Base-by-base conservation (phyloP, 140 eudicot genomes). In the Cichorium intybus region DNA sequence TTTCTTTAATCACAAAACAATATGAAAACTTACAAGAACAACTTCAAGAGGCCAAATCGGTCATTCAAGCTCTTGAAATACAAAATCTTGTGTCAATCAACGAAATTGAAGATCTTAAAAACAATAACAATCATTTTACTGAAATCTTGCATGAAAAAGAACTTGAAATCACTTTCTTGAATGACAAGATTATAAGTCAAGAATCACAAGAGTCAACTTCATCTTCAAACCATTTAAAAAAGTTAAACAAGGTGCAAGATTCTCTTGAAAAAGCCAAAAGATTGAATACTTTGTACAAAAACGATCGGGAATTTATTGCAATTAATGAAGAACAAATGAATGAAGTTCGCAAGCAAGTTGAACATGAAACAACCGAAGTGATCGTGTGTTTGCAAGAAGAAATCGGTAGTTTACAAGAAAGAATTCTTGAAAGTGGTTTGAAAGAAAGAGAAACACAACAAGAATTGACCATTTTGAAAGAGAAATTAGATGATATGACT, bases 341-440 rank as follows among this genome's bases (percentile, higher is more conserved):
- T 52, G 79, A 78, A 75, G 71, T 81, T 2, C 86, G 91, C 15
- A 76, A 66, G 59, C 97, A 89, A 75, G 97, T 78, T 26, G 97
- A 89, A 72, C 86, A 78, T 11, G 97, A 89, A 83, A 89, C 95
- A n/a, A 89, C 95, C 9, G 80, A 89, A 51, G 97, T 89, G 55
- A 89, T 86, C 49, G 81, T 89, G 37, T 83, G 89, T 80, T 75
- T 89, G 72, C 95, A 89, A 70, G 95, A 83, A 74, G 95, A 90
- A 62, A 80, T 90, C 6, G 21, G 60, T 43, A 46, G 45, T 58
- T 80, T 90, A 67, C 95, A 86, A 60, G 81, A 64, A 62, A 84
- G 79, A 69, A 80, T 79, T 14, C 73, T 81, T 10, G 82, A 77
- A 8, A 66, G 84, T 55, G 73, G 72, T 63, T 24, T 58, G 61